Percentiles rank a stretch among this genome's conserved stretches.
Conservation (phyloP, 805 yeast genomes). For the Diddensiella caesifluorescens region DNA sequence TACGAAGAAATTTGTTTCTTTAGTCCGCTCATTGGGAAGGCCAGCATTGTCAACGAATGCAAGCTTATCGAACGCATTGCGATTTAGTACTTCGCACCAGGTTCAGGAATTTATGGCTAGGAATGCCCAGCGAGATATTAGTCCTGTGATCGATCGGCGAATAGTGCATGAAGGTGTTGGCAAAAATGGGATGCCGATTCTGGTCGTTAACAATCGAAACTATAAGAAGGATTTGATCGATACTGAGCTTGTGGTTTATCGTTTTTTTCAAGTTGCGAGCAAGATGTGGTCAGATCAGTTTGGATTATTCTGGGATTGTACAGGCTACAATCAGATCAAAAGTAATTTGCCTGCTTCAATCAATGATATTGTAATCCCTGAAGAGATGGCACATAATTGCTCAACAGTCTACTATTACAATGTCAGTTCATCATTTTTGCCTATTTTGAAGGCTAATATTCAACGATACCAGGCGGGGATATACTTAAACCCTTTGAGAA, state of each 20-base stretch:
- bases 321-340: slow-evolving; percentile 42
- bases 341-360: slow-evolving; percentile 35
- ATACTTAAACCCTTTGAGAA: slow-evolving; percentile 25
- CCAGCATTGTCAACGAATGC: slow-evolving; percentile 12
- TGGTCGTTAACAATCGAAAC: slow-evolving; percentile 46
- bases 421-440: slow-evolving; percentile 31
- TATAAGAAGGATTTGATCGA: slow-evolving; percentile 34
- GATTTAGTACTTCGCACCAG: slow-evolving; percentile 26
- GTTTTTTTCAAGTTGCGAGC: slow-evolving; percentile 57
- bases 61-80: slow-evolving; percentile 1
- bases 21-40: slow-evolving; percentile 18
- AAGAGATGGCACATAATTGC: slow-evolving; percentile 48
- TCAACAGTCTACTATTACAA: slow-evolving; percentile 46
- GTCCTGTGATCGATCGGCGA: slow-evolving; percentile 38
- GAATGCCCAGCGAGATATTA: slow-evolving; percentile 51
- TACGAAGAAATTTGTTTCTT: slow-evolving; percentile 12
- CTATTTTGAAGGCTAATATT: slow-evolving; percentile 25
- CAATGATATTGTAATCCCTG: slow-evolving; percentile 45
- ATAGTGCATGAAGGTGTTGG: slow-evolving; percentile 61
- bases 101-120: slow-evolving; percentile 71
- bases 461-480: slow-evolving; percentile 18
- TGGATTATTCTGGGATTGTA: slow-evolving; percentile 61
- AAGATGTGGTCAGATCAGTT: slow-evolving; percentile 69
- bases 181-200: slow-evolving; percentile 66
- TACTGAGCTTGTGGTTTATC: slow-evolving; percentile 50